Base-by-base conservation (phyloP, 179 eudicot species). In the Heliamphora pulchella region DNA sequence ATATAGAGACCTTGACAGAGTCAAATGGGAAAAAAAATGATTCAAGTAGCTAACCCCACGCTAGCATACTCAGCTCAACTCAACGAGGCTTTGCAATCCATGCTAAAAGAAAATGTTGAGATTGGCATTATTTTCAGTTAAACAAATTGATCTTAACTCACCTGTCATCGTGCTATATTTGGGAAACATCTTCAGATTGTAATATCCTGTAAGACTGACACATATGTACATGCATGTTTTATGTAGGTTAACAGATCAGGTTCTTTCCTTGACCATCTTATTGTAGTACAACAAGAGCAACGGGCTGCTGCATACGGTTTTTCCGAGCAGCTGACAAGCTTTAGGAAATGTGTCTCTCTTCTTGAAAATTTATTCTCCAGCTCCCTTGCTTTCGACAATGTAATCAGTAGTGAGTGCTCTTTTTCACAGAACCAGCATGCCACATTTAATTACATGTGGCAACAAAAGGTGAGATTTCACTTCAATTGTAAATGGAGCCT, bases 211-310 rank as follows among this genome's bases (percentile, higher is more conserved):
- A 3, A 53, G 10, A 50, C 58, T 51, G 59, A 70, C 57, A 44
- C 8, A 67, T n/a, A 48, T 43, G 54, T 10, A 44, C 14, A 43
- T 39, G 22, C 22, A n/a, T 66, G 53, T 72, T 70, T 80, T 48
- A 68, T 86, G 85, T 82, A 96, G 99, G 96, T 97, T 68, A 87
- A 83, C 67, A 86, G 89, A 83, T 86, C 98, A 46, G 81, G 80
- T 76, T 90, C 97, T 79, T 97, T 89, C 87, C 83, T 97, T 80
- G 91, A 90, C 81, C 99, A 94, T 85, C 95, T 97, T 58, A 78
- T 89, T 53, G 89, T 79, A 80, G 91, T 91, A 81, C 97, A 94
- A 83, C 91, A 90, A 90, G 94, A 91, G 82, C 98, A 97, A 83
- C 93, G 99, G 72, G 91, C 85, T 59, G 86, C 89, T 80, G 93